Evolutionary conservation across 164 flowering plant genomes (phyloP).

Genomic region (Aristolochia californica): DNA sequence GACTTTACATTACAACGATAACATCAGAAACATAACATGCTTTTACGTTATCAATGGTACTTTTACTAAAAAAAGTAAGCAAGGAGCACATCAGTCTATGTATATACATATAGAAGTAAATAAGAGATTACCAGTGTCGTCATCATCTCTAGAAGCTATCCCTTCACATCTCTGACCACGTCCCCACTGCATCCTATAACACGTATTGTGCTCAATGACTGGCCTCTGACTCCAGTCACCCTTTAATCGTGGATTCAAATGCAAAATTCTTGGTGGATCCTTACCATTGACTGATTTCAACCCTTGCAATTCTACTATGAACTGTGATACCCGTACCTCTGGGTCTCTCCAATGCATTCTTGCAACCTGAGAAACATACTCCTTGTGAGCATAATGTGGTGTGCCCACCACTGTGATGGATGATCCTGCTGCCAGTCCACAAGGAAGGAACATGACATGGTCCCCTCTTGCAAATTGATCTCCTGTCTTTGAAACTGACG

Average conservation of each 20-base stretch:
- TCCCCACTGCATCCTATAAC: slow-evolving; percentile 98
- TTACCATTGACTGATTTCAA: slow-evolving; percentile 82
- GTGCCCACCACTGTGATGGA: slow-evolving; percentile 81
- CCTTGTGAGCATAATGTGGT: slow-evolving; percentile 64
- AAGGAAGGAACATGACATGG: slow-evolving; percentile 68
- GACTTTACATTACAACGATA: too few species aligned
- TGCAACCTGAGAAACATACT: slow-evolving; percentile 53
- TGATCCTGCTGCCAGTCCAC: slow-evolving; percentile 93
- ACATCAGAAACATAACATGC: background rate
- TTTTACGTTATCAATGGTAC: background rate
- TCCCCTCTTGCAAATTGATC: slow-evolving; percentile 41
- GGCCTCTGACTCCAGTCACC: slow-evolving; percentile 80
- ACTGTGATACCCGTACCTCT: slow-evolving; percentile 67
- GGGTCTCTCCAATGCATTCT: slow-evolving; percentile 28
- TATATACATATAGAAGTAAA: slow-evolving; percentile 1
- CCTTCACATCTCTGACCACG: slow-evolving; percentile 90
- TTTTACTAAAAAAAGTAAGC: background rate
- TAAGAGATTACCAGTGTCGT: slow-evolving; percentile 48
- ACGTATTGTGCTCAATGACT: slow-evolving; percentile 95
- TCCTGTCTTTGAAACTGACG: slow-evolving; percentile 49
- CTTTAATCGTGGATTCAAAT: slow-evolving; percentile 77
- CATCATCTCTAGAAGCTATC: slow-evolving; percentile 47
- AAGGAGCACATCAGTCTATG: too few species aligned
- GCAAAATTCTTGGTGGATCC: slow-evolving; percentile 91
- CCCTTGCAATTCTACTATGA: slow-evolving; percentile 87